Base-by-base conservation (phyloP, 2,329 filamentous ascomycete species). In the Penicillium sp. region DNA sequence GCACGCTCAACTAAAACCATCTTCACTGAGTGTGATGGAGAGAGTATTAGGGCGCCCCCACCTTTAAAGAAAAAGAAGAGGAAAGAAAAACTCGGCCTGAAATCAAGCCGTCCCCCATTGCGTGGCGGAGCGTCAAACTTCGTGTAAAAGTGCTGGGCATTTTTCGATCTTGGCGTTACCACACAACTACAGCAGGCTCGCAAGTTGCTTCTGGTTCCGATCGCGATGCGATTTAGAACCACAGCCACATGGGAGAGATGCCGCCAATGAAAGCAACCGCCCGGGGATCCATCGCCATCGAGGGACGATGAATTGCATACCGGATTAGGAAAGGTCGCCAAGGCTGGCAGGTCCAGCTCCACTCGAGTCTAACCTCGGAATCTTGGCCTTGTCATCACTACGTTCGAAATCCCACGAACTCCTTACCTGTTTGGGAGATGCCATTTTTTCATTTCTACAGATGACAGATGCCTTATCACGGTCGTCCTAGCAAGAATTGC, bases 401-500 rank as follows among this genome's bases (percentile, higher is more conserved):
- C 24, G 31, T 11, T 11, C 31, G 31, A 34, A 16, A 29, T 42
- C 45, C 14, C 48, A 54, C 58, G 58, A 63, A 53, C 46, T 52
- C 39, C 29, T 56, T 60, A 52, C 60, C 52, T 50, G 49, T 56
- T 60, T 58, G 49, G 49, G 47, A 38, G 8, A 29, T 21, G 21
- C 18, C n/a, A 11, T 3, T 22, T 34, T 9, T 11, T 22, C 29
- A 24, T 22, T 6, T 27, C 24, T 27, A 27, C 53, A 11, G 11
- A 34, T 45, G 32, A 4, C 53, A 3, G 6, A 68, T 68, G 65
- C 63, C 64, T 27, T 67, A 62, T 27, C 62, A 61, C 29, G 58
- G 63, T 48, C 60, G 54, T 31, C 65, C 66, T 1, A 68, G 65
- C 48, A 61, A 62, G 41, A 60, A 57, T 24, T 68, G 66, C 42